These are phyloP conservation scores for Bruguiera sexangula DNA, from an alignment of 345 rosid genomes.

Conservation along the genomic window DNA sequence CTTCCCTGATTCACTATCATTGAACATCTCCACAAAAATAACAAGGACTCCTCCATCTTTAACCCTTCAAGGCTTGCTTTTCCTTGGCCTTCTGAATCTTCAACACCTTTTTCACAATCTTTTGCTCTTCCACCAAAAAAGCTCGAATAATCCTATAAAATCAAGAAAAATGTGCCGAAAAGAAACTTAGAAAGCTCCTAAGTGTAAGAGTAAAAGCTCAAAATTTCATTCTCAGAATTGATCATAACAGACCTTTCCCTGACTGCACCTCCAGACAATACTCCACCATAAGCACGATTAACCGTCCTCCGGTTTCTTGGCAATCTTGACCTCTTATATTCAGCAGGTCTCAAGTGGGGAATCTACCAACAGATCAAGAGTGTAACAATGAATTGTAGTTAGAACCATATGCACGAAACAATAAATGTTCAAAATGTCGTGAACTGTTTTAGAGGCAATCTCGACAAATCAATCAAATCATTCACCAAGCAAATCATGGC, in stretches of 20 bases:
- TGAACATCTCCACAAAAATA: background rate
- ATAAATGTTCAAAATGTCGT: too few species aligned
- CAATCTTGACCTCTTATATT: constrained; percentile 31
- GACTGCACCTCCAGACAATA: constrained; percentile 28
- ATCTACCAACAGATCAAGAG: constrained; percentile 10
- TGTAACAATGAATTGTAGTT: background rate
- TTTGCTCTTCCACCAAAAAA: constrained; percentile 29
- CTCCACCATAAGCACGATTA: constrained; percentile 33
- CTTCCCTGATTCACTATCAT: constrained; percentile 2
- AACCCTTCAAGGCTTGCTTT: constrained; percentile 17
- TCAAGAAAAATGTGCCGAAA: background rate
- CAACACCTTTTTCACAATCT: constrained; percentile 32
- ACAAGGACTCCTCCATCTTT: background rate
- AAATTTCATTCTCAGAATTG: background rate
- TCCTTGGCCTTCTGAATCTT: constrained; percentile 32
- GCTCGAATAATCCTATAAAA: constrained; percentile 24
- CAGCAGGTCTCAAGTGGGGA: constrained; percentile 35
- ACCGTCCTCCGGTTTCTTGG: constrained; percentile 30
- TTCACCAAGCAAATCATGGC: too few species aligned
- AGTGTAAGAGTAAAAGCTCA: background rate
- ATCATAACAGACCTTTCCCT: constrained; percentile 21
- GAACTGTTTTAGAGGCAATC: too few species aligned
- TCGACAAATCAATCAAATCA: too few species aligned
- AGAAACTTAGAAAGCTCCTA: background rate
- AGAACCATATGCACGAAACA: too few species aligned